Evolutionary conservation across 805 yeast genomes (phyloP).

Genomic region (Candida methanosorbosa): DNA sequence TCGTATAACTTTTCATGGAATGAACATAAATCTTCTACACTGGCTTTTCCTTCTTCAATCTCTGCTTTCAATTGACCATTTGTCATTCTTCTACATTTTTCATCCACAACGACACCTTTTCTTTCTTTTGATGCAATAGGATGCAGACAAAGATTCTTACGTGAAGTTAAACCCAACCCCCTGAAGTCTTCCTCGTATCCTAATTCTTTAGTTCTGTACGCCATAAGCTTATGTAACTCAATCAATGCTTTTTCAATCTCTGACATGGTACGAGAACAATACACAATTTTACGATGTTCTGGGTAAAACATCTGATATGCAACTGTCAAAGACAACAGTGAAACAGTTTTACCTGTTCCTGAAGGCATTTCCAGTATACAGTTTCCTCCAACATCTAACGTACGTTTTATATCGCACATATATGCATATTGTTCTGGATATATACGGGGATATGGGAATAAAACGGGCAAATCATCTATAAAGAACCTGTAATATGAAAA

Average conservation of each 20-base stretch:
- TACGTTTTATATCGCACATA: constrained; percentile 91
- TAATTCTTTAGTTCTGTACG: constrained; percentile 69
- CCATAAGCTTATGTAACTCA: constrained; percentile 85
- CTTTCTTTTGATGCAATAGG: constrained; percentile 82
- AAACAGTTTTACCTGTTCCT: constrained; percentile 96
- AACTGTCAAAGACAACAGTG: constrained; percentile 81
- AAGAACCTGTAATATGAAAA: constrained; percentile 74
- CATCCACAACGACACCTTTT: constrained; percentile 91
- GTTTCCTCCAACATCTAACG: constrained; percentile 94
- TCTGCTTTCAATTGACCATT: constrained; percentile 77
- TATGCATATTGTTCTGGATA: constrained; percentile 98
- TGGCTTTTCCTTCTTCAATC: constrained; percentile 49
- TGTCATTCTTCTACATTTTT: constrained; percentile 89
- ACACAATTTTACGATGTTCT: constrained; percentile 87
- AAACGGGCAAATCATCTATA: constrained; percentile 92
- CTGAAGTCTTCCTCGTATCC: constrained; percentile 87
- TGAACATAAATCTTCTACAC: constrained; percentile 60
- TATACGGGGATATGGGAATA: constrained; percentile 93
- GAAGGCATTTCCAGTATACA: constrained; percentile 99
- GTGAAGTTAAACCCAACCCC: constrained; percentile 87
- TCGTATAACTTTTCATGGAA: constrained; percentile 87
- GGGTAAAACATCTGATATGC: constrained; percentile 94
- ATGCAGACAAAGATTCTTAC: constrained; percentile 90
- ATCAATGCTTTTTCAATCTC: constrained; percentile 96
- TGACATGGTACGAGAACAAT: constrained; percentile 99